phyloP scores from a whole-genome alignment of 345 rosid genomes.

The Turritis glabra region DNA sequence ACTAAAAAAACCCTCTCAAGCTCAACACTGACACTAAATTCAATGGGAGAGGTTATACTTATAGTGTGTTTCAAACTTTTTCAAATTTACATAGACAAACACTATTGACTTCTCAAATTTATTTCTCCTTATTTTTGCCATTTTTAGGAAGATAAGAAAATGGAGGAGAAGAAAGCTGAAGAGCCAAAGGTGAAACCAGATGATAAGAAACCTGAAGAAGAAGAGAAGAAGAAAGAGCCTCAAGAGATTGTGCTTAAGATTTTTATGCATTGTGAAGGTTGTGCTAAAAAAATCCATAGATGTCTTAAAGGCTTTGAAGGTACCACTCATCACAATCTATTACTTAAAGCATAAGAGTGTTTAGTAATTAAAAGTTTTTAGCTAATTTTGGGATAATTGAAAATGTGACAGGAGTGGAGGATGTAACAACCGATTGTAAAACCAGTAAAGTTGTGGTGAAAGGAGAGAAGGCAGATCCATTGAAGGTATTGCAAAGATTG shows the following conservation, averaged over 20 bases:
- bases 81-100: conserved; percentile 17
- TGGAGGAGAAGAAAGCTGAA: conserved; percentile 41
- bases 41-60: conserved; percentile 80
- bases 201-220: conserved; percentile 46
- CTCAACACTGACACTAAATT: conserved; percentile 37
- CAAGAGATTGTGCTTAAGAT: conserved; percentile 76
- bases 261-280: conserved; percentile 98
- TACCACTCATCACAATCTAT: conserved; percentile 7
- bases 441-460: conserved; percentile 80
- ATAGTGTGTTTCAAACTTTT: conserved; percentile 15
- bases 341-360: background rate
- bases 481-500: conserved; percentile 74
- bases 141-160: conserved; percentile 33
- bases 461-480: conserved; percentile 92
- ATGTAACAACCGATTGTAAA: conserved; percentile 80
- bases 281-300: conserved; percentile 82
- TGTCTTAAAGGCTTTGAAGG: conserved; percentile 84
- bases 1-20: conserved; percentile 17
- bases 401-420: conserved; percentile 71
- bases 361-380: background rate
- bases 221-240: conserved; percentile 47
- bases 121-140: background rate
- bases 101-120: background rate
- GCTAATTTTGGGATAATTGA: background rate
- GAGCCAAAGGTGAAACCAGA: conserved; percentile 58